These are phyloP conservation scores for Seiridium cupressi DNA, from an alignment of 2,329 filamentous ascomycete species.

Conservation along the genomic window DNA sequence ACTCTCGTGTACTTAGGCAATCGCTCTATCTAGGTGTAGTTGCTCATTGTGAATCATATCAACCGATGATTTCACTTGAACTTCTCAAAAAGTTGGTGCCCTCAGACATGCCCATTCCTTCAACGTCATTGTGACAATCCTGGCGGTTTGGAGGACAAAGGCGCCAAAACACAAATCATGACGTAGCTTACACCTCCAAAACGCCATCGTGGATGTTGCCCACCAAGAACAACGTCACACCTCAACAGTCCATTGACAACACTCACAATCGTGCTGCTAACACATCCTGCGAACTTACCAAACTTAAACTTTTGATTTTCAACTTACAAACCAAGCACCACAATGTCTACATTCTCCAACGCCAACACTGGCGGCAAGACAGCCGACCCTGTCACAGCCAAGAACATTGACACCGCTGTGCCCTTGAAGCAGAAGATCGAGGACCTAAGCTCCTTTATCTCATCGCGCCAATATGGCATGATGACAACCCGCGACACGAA, in stretches of 20 bases:
- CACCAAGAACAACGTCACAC: not conserved
- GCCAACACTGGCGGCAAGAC: slow-evolving; percentile 59
- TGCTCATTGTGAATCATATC: too few species aligned
- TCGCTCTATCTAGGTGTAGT: too few species aligned
- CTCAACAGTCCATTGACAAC: not conserved
- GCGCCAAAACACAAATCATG: not conserved
- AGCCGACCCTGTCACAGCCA: slow-evolving; percentile 73
- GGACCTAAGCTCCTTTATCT: slow-evolving; percentile 69
- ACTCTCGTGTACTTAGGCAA: too few species aligned
- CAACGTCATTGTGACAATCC: not conserved
- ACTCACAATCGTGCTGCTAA: too few species aligned
- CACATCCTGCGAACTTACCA: too few species aligned
- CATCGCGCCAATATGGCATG: slow-evolving; percentile 79
- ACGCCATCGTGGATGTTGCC: not conserved
- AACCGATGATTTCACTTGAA: not conserved
- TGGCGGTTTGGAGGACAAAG: not conserved
- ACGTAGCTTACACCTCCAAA: not conserved
- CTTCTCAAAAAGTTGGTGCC: not conserved
- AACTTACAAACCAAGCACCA: not conserved
- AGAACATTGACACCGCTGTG: slow-evolving; percentile 61
- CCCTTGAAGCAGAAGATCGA: slow-evolving; percentile 73
- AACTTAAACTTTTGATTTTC: not conserved
- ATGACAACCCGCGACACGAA: slow-evolving; percentile 74
- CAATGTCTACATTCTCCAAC: slow-evolving; percentile 55
- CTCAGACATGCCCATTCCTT: not conserved